A percentile compares a stretch with the other conserved stretches of the same genome.
phyloP scores from a whole-genome alignment of 2,329 filamentous ascomycete species.

The Hymenoscyphus fructigenus region DNA sequence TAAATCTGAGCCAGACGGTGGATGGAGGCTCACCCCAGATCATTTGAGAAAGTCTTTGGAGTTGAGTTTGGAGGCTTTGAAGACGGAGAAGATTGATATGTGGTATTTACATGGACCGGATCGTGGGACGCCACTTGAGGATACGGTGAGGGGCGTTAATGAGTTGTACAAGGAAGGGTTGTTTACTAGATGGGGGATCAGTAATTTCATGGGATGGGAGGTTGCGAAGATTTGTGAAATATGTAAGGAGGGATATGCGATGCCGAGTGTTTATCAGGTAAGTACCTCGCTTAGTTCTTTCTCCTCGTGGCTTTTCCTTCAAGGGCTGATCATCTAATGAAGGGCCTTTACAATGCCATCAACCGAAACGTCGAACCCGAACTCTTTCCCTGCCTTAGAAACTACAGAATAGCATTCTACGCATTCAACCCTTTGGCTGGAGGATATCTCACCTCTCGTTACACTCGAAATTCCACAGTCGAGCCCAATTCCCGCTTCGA shows the following conservation, averaged over 20 bases:
- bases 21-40: constrained; percentile 53
- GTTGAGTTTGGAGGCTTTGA: constrained; percentile 51
- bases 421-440: constrained; percentile 60
- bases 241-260: constrained; percentile 37
- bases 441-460: constrained; percentile 45
- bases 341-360: constrained; percentile 35
- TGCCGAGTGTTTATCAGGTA: constrained; percentile 39
- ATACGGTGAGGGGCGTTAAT: constrained; percentile 34
- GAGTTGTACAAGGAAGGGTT: constrained; percentile 38
- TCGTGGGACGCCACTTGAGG: constrained; percentile 30
- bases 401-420: constrained; percentile 61
- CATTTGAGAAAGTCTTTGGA: constrained; percentile 50
- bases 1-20: constrained; percentile 35
- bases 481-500: constrained; percentile 27
- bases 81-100: constrained; percentile 44
- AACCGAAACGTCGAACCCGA: constrained; percentile 58
- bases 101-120: constrained; percentile 36
- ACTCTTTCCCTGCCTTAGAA: constrained; percentile 55
- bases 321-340: neutral
- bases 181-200: constrained; percentile 53
- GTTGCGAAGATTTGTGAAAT: constrained; percentile 35
- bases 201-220: constrained; percentile 54
- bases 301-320: neutral
- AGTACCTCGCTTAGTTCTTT: neutral
- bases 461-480: constrained; percentile 50